Evolutionary conservation across 331 rosid genomes (phyloP).

Genomic region (Stylosanthes scabra): DNA sequence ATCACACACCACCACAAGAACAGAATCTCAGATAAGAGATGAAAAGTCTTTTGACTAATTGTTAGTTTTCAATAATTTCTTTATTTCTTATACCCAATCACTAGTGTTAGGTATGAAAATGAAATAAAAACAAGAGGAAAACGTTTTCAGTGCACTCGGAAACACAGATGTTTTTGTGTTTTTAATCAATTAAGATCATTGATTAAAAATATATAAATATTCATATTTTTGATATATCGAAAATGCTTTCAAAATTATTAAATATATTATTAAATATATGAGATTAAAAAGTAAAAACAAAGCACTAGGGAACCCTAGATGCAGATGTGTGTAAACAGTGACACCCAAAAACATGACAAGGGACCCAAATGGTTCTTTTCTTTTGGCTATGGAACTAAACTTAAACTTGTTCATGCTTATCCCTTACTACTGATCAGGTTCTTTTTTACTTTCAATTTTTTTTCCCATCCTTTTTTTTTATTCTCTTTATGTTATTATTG

Average conservation of each 20-base stretch:
- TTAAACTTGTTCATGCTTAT: constrained; percentile 72
- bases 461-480: constrained; percentile 29
- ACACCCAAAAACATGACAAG: constrained; percentile 64
- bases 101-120: constrained; percentile 27
- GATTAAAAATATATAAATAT: too few species aligned
- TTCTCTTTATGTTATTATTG: constrained; percentile 42
- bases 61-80: neutral
- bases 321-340: constrained; percentile 57
- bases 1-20: constrained; percentile 75
- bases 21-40: constrained; percentile 84
- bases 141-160: too few species aligned
- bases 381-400: constrained; percentile 58
- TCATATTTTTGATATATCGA: too few species aligned
- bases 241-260: too few species aligned
- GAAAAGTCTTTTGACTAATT: constrained; percentile 67
- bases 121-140: constrained; percentile 28
- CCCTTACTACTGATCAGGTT: constrained; percentile 49
- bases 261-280: too few species aligned
- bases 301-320: constrained; percentile 48
- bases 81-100: constrained; percentile 38
- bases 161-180: too few species aligned
- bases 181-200: too few species aligned
- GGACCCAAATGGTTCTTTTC: constrained; percentile 53
- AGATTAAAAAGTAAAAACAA: constrained; percentile 42
- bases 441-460: neutral